Base-by-base conservation (phyloP, 148 eudicot species). In the Camellia sinensis region DNA sequence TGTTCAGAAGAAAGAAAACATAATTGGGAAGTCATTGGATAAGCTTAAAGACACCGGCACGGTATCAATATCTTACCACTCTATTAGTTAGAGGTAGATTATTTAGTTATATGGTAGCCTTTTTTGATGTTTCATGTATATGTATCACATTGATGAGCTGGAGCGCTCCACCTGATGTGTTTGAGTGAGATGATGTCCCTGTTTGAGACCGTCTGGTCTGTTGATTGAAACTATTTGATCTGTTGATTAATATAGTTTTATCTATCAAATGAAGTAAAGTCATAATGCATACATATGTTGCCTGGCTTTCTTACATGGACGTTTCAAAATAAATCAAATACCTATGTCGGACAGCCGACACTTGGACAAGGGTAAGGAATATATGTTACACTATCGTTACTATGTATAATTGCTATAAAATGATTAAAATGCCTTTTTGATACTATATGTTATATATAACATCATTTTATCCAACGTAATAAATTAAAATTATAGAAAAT, bases 11-110 rank as follows among this genome's bases (percentile, higher is more conserved):
- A 87, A 90, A 79, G 94, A 80, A 40, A 87, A 84, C 84, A 81
- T 97, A 8, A 88, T 97, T 80, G 96, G 75, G 79, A 92, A 86
- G 75, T 97, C 99, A 69, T 68, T 97, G 80, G 91, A 89, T 79
- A 94, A 91, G 86, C 89, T 97, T 73, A 97, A 88, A 88, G 95
- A 89, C 85, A 88, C 98, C 6, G 91, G 88, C 89, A 91, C 95
- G 89, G 99, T 97, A 91, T 77, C 86, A 18, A 79, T 79, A 41
- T 68, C 40, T 57, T 75, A 60, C 71, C 59, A 15, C 61, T 68
- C 74, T 80, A 48, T 77, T 73, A 69, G 76, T 79, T 54, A 71
- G 22, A 13, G 1, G 13, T 13, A 48, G 61, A 67, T 59, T 73
- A 13, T 29, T 60, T 75, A 15, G 67, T 19, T 59, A 59, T 4